Percentiles rank a stretch among this genome's conserved stretches.
Conservation (phyloP, 1,284 basidiomycete species). For the Trametes hirsuta region DNA sequence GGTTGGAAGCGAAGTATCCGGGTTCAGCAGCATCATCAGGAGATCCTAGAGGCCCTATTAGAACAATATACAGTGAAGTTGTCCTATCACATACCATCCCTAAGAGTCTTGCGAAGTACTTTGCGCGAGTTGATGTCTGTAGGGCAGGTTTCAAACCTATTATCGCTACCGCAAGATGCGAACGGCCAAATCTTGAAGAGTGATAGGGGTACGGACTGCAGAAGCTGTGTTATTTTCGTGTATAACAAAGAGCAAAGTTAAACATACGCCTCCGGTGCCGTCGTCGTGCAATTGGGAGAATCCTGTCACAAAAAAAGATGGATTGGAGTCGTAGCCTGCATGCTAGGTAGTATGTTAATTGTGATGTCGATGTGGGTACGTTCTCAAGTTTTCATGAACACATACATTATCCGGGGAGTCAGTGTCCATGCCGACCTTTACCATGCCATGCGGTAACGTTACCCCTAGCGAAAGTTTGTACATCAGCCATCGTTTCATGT, state of each 20-base stretch:
- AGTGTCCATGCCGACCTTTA: conserved; percentile 67
- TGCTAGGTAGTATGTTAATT: conserved; percentile 40
- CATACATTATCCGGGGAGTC: conserved; percentile 62
- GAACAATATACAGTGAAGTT: no score
- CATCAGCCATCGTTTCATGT: no score
- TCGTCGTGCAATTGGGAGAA: conserved; percentile 67
- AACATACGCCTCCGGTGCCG: conserved; percentile 58
- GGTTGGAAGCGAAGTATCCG: conserved; percentile 64
- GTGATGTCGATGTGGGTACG: no score
- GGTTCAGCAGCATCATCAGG: conserved; percentile 63
- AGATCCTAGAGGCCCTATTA: conserved; percentile 38
- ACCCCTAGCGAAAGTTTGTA: conserved; percentile 43
- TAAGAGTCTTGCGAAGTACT: conserved; percentile 31
- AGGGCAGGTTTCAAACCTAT: conserved; percentile 50
- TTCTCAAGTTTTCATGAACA: neutral
- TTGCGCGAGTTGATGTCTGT: conserved; percentile 50
- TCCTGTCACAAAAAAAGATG: conserved; percentile 54
- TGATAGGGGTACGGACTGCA: conserved; percentile 55
- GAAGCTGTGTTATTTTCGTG: neutral
- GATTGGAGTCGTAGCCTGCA: conserved; percentile 58
- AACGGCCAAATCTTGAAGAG: conserved; percentile 66
- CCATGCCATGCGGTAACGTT: conserved; percentile 66
- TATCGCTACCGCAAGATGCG: conserved; percentile 44
- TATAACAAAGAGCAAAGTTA: neutral
- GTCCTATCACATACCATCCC: conserved; percentile 41